Evolutionary conservation across 768 basidiomycete genomes (phyloP).

Genomic region (Termitomyces heimii): DNA sequence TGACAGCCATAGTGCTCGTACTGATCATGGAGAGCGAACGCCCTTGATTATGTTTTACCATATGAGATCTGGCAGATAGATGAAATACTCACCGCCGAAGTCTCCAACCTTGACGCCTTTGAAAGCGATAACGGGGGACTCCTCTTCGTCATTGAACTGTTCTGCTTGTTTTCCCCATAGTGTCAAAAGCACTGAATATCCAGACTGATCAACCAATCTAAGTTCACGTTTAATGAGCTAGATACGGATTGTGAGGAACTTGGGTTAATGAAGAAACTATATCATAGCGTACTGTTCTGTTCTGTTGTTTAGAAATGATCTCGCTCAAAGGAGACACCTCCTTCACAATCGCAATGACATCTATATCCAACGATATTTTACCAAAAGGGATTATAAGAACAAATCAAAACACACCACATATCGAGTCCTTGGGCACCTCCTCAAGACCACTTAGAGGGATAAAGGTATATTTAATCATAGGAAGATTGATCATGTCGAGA

Average conservation of each 20-base stretch:
- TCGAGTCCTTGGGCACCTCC: slow-evolving; percentile 68
- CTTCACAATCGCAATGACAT: slow-evolving; percentile 85
- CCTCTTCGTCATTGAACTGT: slow-evolving; percentile 46
- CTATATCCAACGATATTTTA: slow-evolving; percentile 31
- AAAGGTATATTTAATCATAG: slow-evolving; percentile 83
- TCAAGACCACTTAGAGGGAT: slow-evolving; percentile 58
- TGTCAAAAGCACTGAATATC: slow-evolving; percentile 75
- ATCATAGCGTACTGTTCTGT: slow-evolving; percentile 47
- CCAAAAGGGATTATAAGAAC: neutral
- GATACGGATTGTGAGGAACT: neutral
- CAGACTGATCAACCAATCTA: slow-evolving; percentile 79
- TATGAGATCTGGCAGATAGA: neutral
- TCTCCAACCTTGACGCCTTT: slow-evolving; percentile 93
- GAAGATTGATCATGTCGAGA: slow-evolving; percentile 68
- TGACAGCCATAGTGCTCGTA: slow-evolving; percentile 73
- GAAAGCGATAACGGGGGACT: slow-evolving; percentile 79
- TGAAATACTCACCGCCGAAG: slow-evolving; percentile 57
- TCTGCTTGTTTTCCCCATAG: slow-evolving; percentile 97
- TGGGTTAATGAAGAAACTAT: neutral
- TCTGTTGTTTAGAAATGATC: slow-evolving; percentile 71
- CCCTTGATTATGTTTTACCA: slow-evolving; percentile 36
- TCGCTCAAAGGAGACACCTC: slow-evolving; percentile 64
- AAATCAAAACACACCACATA: slow-evolving; percentile 59
- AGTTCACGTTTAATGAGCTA: slow-evolving; percentile 89
- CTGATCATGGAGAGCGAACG: slow-evolving; percentile 81